Conservation (phyloP, 371 early-diverging fungal genomes). For the Mortierella sp. region DNA sequence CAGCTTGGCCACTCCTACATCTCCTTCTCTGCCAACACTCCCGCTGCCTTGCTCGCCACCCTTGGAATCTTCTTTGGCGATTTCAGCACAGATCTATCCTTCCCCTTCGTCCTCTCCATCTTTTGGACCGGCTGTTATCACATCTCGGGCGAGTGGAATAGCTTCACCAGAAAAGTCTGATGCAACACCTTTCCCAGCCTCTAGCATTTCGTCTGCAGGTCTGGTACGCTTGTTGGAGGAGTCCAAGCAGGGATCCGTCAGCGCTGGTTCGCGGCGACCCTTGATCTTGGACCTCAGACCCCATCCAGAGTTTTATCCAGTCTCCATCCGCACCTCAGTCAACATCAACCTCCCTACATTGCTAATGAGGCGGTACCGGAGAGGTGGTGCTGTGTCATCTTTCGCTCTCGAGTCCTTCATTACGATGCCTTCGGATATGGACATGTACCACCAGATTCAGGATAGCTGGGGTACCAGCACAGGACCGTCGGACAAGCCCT, state of each 20-base stretch:
- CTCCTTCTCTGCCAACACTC: conserved; percentile 19
- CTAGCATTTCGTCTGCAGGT: conserved; percentile 13
- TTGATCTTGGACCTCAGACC: conserved; percentile 35
- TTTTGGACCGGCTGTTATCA: not conserved
- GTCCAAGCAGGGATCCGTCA: not conserved
- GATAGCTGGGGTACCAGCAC: conserved; percentile 26
- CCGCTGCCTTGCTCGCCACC: conserved; percentile 7
- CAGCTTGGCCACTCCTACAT: conserved; percentile 19
- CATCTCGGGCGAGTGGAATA: conserved; percentile 3
- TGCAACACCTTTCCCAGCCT: conserved; percentile 37
- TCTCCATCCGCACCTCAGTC: conserved; percentile 54
- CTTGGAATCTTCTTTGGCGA: not conserved
- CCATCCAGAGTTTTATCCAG: conserved; percentile 32
- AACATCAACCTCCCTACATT: conserved; percentile 74
- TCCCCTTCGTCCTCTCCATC: conserved; percentile 15
- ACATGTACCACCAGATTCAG: conserved; percentile 52
- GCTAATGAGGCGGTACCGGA: conserved; percentile 67
- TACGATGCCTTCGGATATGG: conserved; percentile 68
- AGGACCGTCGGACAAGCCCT: conserved; percentile 2
- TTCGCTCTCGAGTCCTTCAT: conserved; percentile 72
- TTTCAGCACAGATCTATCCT: conserved; percentile 10
- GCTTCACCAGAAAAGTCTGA: conserved; percentile 31
- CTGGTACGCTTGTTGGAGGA: conserved; percentile 30
- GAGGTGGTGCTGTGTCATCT: conserved; percentile 64
- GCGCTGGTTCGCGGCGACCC: conserved; percentile 36